A percentile compares a stretch with the other conserved stretches of the same genome.
These are phyloP conservation scores for Cordyceps cateniannulata DNA, from an alignment of 2,329 filamentous ascomycete genomes.

Conservation along the genomic window DNA sequence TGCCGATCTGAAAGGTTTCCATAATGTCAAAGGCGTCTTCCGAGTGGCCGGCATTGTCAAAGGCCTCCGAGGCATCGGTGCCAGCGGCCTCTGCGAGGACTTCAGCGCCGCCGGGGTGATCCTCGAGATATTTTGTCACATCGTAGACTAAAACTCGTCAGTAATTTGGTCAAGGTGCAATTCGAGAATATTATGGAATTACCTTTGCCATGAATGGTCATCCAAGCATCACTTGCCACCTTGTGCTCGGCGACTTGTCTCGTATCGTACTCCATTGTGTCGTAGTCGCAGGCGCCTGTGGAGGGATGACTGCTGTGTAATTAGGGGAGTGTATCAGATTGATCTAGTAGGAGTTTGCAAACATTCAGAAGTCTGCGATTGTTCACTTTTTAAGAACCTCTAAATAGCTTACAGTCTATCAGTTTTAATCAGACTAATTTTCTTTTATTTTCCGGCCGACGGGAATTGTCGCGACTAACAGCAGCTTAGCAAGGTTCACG, in stretches of 20 bases:
- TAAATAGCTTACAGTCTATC: neutral
- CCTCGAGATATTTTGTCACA: slow-evolving; percentile 48
- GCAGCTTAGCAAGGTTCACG: neutral
- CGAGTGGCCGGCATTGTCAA: slow-evolving; percentile 79
- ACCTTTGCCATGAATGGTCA: slow-evolving; percentile 50
- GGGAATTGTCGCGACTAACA: neutral
- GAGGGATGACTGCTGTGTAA: neutral
- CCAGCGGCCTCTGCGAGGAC: slow-evolving; percentile 72
- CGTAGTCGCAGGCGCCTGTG: neutral
- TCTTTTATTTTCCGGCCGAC: neutral
- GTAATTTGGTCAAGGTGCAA: neutral
- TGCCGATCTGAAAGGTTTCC: slow-evolving; percentile 30
- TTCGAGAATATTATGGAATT: neutral
- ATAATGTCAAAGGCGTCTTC: slow-evolving; percentile 47
- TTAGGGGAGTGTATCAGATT: neutral
- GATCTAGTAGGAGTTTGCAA: neutral
- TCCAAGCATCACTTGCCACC: slow-evolving; percentile 42
- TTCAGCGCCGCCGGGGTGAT: slow-evolving; percentile 69
- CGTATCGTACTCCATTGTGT: slow-evolving; percentile 20
- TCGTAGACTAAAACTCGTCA: slow-evolving; percentile 38
- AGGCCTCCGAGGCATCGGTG: slow-evolving; percentile 70
- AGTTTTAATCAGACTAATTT: neutral
- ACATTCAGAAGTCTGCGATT: neutral
- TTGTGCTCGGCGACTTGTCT: slow-evolving; percentile 45
- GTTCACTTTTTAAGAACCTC: neutral